Percentiles rank a stretch among this genome's conserved stretches.
Evolutionary conservation across 495 filamentous ascomycete genomes (phyloP).

Genomic region (Penicillium macrosclerotiorum): DNA sequence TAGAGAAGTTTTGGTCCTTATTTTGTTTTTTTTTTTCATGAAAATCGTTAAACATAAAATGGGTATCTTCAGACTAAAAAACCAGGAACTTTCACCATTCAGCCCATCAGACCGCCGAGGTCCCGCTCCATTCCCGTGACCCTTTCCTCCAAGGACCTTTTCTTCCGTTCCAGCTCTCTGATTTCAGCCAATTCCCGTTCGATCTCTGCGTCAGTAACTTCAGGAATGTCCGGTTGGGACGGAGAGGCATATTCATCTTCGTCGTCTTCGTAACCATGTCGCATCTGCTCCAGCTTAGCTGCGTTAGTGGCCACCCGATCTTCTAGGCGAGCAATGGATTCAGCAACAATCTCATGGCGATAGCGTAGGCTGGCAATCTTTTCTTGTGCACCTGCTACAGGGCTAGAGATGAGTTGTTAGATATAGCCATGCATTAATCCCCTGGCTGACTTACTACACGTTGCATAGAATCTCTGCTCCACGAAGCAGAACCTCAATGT

Average conservation of each 20-base stretch:
- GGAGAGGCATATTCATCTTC: constrained; percentile 31
- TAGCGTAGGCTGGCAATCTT: constrained; percentile 69
- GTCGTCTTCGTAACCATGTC: constrained; percentile 48
- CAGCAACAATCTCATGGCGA: constrained; percentile 68
- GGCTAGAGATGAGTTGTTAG: constrained; percentile 47
- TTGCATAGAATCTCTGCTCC: constrained; percentile 88
- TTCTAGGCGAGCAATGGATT: constrained; percentile 78
- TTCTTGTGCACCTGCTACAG: constrained; percentile 78
- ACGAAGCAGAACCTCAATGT: constrained; percentile 79
- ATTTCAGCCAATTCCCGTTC: constrained; percentile 93
- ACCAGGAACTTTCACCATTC: constrained; percentile 16
- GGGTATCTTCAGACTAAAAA: no score
- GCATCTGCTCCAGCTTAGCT: constrained; percentile 70
- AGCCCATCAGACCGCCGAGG: constrained; percentile 62
- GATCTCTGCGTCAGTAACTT: constrained; percentile 71
- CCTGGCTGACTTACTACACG: constrained; percentile 71
- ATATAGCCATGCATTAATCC: no score
- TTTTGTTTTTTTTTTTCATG: no score
- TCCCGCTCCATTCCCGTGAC: constrained; percentile 80
- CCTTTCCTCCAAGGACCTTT: constrained; percentile 71
- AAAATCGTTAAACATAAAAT: no score
- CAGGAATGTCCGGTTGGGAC: constrained; percentile 42
- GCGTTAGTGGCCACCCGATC: constrained; percentile 73
- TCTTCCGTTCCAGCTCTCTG: constrained; percentile 93
- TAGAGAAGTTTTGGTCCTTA: no score